Evolutionary conservation across 305 asterid genomes (phyloP).

Genomic region (Solanum hybrid): DNA sequence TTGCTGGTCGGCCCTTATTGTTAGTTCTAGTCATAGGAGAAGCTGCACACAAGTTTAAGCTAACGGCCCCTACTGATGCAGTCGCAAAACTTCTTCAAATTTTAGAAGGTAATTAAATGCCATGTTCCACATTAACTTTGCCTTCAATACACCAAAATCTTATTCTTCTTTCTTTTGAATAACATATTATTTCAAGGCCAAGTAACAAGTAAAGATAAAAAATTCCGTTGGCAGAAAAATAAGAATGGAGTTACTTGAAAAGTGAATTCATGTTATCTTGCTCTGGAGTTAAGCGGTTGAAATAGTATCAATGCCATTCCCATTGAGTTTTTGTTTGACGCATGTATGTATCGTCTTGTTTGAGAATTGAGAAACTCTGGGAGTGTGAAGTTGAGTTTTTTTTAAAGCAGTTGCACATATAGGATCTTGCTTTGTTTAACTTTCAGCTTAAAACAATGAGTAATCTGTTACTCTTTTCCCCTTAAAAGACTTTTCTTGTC

Average conservation of each 20-base stretch:
- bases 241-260: not conserved
- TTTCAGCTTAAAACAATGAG: not conserved
- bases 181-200: not conserved
- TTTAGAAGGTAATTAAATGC: constrained; percentile 36
- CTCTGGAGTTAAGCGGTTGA: not conserved
- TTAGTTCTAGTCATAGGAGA: not conserved
- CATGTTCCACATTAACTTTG: constrained; percentile 41
- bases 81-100: not conserved
- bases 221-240: not conserved
- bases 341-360: not conserved
- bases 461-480: not conserved
- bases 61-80: not conserved
- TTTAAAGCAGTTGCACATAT: not conserved
- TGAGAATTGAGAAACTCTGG: not conserved
- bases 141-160: constrained; percentile 15
- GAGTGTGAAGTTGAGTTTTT: not conserved
- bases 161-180: not conserved
- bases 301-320: not conserved
- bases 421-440: not conserved
- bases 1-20: not conserved
- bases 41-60: not conserved
- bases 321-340: not conserved
- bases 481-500: not conserved
- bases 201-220: not conserved
- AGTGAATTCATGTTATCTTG: not conserved